Evolutionary conservation across 169 alveolate species (phyloP).

Genomic region (Plasmodium inui): DNA sequence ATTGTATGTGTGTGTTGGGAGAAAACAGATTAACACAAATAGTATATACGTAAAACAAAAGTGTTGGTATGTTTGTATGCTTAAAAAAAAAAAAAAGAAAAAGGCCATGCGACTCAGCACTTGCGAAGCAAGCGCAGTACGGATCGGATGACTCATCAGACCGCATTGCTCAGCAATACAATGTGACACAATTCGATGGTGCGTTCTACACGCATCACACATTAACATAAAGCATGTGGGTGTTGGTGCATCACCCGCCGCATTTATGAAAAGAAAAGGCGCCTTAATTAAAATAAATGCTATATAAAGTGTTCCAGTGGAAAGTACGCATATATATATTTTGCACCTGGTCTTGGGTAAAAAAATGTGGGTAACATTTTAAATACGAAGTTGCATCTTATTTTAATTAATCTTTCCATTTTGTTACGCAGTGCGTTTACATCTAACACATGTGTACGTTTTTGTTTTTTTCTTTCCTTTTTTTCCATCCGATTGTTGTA

Average conservation of each 20-base stretch:
- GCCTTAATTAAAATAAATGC: neutral
- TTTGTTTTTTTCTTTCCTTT: neutral
- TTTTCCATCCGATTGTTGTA: neutral
- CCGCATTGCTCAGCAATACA: neutral
- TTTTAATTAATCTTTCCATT: neutral
- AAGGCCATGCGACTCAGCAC: neutral
- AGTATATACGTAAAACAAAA: conserved; percentile 16
- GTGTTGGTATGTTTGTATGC: neutral
- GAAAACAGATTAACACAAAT: conserved; percentile 2
- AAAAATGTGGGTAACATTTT: neutral
- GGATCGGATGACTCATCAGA: neutral
- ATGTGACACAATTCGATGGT: neutral
- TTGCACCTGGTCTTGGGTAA: neutral
- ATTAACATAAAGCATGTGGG: conserved; percentile 3
- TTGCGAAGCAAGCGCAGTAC: neutral
- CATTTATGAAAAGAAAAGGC: neutral
- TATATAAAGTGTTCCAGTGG: neutral
- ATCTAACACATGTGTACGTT: neutral
- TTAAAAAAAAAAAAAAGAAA: conserved; percentile 21
- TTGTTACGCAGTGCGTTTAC: neutral
- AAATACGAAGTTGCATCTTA: neutral
- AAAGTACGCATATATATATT: neutral
- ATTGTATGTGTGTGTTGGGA: neutral
- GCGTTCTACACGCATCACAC: neutral
- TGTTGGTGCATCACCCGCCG: neutral